Evolutionary conservation across 371 early-diverging fungal species (phyloP).

Genomic region (Funneliformis caledonium): DNA sequence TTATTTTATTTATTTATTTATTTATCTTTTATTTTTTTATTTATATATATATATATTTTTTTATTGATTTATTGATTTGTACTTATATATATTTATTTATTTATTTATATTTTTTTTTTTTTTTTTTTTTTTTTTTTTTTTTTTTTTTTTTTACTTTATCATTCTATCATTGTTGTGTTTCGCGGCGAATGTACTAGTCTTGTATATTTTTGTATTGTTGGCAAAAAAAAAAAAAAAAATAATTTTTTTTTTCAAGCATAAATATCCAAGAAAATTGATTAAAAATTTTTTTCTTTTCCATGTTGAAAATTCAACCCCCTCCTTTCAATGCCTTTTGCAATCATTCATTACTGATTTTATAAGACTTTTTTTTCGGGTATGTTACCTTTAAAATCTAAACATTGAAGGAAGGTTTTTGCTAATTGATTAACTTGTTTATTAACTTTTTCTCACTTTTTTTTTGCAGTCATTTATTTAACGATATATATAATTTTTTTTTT

Average conservation of each 20-base stretch:
- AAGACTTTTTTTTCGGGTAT: background rate
- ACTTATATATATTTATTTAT: too few species aligned
- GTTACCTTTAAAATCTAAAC: too few species aligned
- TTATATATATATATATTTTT: too few species aligned
- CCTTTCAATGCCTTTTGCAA: conserved; percentile 18
- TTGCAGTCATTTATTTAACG: too few species aligned
- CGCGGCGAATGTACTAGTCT: conserved; percentile 8
- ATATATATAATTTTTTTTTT: too few species aligned
- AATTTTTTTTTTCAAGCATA: background rate
- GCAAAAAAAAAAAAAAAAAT: conserved; percentile 3
- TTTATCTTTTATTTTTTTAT: too few species aligned
- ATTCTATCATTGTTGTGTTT: background rate
- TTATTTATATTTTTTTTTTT: too few species aligned
- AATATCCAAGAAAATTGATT: conserved; percentile 18
- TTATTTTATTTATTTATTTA: too few species aligned
- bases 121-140: too few species aligned
- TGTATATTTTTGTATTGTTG: background rate
- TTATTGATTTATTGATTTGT: too few species aligned
- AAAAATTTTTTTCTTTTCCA: background rate
- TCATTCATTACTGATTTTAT: conserved; percentile 15
- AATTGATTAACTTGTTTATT: background rate
- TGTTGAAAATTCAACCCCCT: conserved; percentile 23
- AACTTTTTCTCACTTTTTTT: background rate
- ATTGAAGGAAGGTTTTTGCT: background rate
- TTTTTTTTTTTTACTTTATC: too few species aligned